These are phyloP conservation scores for Poa annua DNA, from an alignment of 176 grass and related monocot species.

Conservation along the genomic window DNA sequence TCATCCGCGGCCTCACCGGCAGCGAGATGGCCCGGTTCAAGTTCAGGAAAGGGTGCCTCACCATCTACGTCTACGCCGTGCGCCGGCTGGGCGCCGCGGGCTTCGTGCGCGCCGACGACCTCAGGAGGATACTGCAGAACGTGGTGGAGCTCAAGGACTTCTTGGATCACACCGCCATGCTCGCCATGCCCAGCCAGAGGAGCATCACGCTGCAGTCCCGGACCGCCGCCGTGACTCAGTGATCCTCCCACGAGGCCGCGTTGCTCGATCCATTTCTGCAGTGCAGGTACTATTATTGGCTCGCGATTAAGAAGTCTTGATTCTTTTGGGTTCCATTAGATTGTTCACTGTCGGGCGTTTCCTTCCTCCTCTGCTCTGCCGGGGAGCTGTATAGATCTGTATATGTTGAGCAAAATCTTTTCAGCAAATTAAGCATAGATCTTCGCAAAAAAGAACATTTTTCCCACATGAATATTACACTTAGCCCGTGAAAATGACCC, in stretches of 20 bases:
- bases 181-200: conserved; percentile 86
- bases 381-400: conserved; percentile 61
- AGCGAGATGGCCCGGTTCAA: conserved; percentile 97
- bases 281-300: conserved; percentile 35
- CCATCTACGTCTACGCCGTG: conserved; percentile 96
- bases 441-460: conserved; percentile 40
- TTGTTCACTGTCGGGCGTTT: conserved; percentile 50
- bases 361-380: conserved; percentile 14
- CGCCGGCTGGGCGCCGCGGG: conserved; percentile 79
- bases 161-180: conserved; percentile 95
- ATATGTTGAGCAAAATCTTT: conserved; percentile 43
- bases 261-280: conserved; percentile 27
- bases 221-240: conserved; percentile 51
- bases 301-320: conserved; percentile 33
- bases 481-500: conserved; percentile 35
- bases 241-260: background rate
- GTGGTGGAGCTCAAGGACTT: conserved; percentile 90
- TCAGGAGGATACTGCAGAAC: conserved; percentile 65
- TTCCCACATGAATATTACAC: conserved; percentile 19
- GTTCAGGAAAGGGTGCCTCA: conserved; percentile 95
- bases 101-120: conserved; percentile 83
- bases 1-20: conserved; percentile 85
- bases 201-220: conserved; percentile 84
- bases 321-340: conserved; percentile 44
- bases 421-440: conserved; percentile 48